Evolutionary conservation across 225 moss, liverwort and hornwort genomes (phyloP), one percentile per base, ranked within the genome.

Genomic region (Bryoerythrophyllum caledonicum): DNA sequence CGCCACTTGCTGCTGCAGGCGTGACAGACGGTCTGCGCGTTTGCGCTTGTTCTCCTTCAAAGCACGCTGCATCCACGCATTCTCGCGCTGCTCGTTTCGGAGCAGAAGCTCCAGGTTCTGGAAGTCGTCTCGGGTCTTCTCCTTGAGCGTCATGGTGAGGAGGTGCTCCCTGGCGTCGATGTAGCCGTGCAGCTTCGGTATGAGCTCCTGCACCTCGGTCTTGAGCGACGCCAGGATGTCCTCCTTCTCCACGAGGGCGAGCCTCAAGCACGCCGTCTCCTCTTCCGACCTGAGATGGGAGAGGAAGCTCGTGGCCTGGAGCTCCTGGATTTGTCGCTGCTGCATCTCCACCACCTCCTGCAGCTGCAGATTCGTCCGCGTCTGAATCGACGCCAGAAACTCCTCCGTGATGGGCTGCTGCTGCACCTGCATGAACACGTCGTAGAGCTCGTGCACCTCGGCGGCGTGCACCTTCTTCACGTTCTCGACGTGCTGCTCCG

Each of bases 11-110:
- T 80, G 77, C 74, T 86, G 86, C 48, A 86, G 57, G 3, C 77
- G 67, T 15, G 82, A 74, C 56, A 80, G 12, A 8, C 86, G 82
- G 51, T 82, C 82, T 2, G 82, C 80, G 40, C 82, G 82, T 52
- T 82, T 82, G 11, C 86, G 68, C 80, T 82, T 85, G 41, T 86
- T 82, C 70, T 82, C 82, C 67, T 80, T 74, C 77, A 80, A 62
- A 10, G 80, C 73, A 1, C 86, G 76, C 27, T 67, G 77, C 74
- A 86, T 74, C 82, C 86, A 86, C 8, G 79, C 71, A 41, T 86
- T 86, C 80, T 86, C 86, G 26, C 86, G 79, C 57, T 80, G 82
- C 80, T 82, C 86, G 62, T 86, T 86, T n/a, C 71, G 66, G 12
- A 86, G 82, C 24, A 76, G 59, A 1, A 82, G 74, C 70, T 82